These are phyloP conservation scores for Mortierella sp. DNA, from an alignment of 371 early-diverging fungal species.

Conservation along the genomic window DNA sequence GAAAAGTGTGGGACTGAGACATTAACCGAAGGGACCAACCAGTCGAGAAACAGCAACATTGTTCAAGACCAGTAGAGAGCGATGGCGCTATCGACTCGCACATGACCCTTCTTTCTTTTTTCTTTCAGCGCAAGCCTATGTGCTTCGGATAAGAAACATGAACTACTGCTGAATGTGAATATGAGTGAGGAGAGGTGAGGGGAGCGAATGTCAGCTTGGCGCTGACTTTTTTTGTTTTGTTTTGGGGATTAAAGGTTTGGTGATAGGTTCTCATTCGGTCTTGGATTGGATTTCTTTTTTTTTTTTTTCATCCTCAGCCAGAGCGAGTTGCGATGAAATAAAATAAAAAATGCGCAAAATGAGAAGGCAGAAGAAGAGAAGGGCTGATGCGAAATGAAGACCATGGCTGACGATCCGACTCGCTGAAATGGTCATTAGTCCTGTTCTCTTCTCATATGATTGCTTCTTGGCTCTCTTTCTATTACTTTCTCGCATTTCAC, in stretches of 20 bases:
- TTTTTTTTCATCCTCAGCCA: slow-evolving; percentile 4
- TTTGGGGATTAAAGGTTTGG: background rate
- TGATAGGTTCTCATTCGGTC: slow-evolving; percentile 11
- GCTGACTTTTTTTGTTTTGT: slow-evolving; percentile 10
- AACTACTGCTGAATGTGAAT: background rate
- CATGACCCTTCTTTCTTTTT: background rate
- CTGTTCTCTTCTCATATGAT: background rate
- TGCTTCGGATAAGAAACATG: background rate
- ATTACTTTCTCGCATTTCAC: background rate
- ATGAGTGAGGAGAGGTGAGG: background rate
- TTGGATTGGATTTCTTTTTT: background rate
- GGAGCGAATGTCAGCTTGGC: background rate
- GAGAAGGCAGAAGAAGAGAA: background rate
- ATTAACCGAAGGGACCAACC: background rate
- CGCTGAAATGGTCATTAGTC: background rate
- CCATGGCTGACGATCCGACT: slow-evolving; percentile 9
- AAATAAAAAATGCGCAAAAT: background rate
- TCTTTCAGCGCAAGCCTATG: background rate
- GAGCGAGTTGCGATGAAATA: background rate
- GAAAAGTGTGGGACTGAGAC: background rate
- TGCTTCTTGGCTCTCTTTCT: background rate
- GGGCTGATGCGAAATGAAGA: background rate
- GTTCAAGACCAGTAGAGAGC: slow-evolving; percentile 4
- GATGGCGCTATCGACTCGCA: slow-evolving; percentile 10
- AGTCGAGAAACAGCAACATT: background rate